Base-by-base conservation (phyloP, 2,329 filamentous ascomycete genomes). In the Cadophora malorum region DNA sequence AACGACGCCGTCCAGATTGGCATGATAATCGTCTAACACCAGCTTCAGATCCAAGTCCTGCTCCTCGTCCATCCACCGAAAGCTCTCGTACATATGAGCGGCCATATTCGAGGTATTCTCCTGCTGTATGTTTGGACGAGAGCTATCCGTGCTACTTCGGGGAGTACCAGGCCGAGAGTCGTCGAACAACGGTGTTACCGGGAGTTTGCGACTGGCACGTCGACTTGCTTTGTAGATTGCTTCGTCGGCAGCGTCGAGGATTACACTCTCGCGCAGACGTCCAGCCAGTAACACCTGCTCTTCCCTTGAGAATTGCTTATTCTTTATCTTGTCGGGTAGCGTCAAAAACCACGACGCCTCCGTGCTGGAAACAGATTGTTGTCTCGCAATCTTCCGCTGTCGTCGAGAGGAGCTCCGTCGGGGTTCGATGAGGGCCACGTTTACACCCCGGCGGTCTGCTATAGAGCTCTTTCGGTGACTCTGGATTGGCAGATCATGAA, bases 31-130 rank as follows among this genome's bases (percentile, higher is more conserved):
- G 75, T 93, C 89, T 38, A 93, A 79, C 47, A 84, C 85, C 47
- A 94, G 83, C 55, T 86, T 83, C 28, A 90, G 78, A 73, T 94
- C 90, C 38, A 94, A 81, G 63, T 91, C 86, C 21, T 90, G 86
- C 64, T 92, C 88, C 67, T 92, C 89, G 35, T 94, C 90, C 31
- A 93, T 81, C 90, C 91, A 93, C 60, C 88, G 84, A 72, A 93
- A 91, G 75, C 85, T 90, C 69, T 93, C 88, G 61, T 88, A 86
- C 67, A 91, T 76, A 4, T 72, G 69, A 45, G 74, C 74, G 33
- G 73, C 70, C 68, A 78, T 77, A 52, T 33, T 71, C 49, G 69
- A 72, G 60, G 69, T 63, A 28, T 69, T 67, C 52, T 62, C 65
- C 23, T 66, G 63, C 41, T 64, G 65, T 41, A 47, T 60, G 50